Evolutionary conservation across 768 basidiomycete genomes (phyloP).

Genomic region (Zangia roseola): DNA sequence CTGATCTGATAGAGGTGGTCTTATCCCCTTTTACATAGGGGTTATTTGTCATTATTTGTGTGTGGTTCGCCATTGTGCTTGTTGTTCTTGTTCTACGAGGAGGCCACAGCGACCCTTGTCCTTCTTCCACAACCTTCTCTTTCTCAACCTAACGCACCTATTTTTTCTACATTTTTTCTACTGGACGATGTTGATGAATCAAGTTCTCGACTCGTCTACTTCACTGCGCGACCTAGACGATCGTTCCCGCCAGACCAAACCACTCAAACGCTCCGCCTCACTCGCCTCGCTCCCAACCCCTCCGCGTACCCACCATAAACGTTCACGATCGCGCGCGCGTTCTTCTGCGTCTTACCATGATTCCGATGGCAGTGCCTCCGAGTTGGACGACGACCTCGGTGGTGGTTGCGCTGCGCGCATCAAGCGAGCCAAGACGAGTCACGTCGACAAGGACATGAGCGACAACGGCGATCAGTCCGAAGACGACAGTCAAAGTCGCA

Average conservation of each 20-base stretch:
- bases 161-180: background rate
- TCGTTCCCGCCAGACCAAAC: constrained; percentile 45
- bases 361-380: constrained; percentile 39
- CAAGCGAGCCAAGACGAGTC: constrained; percentile 17
- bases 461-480: constrained; percentile 20
- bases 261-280: constrained; percentile 64
- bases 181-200: constrained; percentile 31
- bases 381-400: constrained; percentile 20
- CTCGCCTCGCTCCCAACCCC: constrained; percentile 66
- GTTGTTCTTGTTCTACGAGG: constrained; percentile 12
- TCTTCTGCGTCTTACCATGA: constrained; percentile 49
- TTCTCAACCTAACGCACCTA: background rate
- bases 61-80: constrained; percentile 16
- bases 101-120: constrained; percentile 17
- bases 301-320: constrained; percentile 55
- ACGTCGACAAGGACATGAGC: constrained; percentile 12
- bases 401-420: constrained; percentile 9
- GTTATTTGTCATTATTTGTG: constrained; percentile 18
- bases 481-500: constrained; percentile 24
- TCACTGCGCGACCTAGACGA: constrained; percentile 13
- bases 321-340: constrained; percentile 40
- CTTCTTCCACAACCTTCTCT: constrained; percentile 24
- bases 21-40: background rate
- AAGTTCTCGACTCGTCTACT: constrained; percentile 35
- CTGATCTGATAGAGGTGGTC: no score